Evolutionary conservation across 331 rosid genomes (phyloP).

Genomic region (Stylosanthes scabra): DNA sequence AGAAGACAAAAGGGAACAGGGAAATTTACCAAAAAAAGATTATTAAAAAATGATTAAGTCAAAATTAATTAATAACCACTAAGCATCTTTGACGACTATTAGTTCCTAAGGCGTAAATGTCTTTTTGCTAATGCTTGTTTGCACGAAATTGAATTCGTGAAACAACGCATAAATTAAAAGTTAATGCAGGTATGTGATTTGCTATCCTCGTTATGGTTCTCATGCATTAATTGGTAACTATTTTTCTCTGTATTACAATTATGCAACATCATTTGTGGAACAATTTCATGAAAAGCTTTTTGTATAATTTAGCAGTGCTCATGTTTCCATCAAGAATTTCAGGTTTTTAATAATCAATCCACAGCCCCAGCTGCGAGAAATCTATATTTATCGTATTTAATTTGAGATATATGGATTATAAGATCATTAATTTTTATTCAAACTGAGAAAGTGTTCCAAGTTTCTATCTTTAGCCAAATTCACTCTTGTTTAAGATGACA

Average conservation of each 20-base stretch:
- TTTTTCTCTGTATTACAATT: background rate
- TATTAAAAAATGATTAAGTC: background rate
- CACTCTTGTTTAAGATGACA: background rate
- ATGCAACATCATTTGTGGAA: background rate
- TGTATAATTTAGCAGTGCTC: background rate
- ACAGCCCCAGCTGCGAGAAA: background rate
- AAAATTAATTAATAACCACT: background rate
- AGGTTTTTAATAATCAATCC: background rate
- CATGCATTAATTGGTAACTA: background rate
- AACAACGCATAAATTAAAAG: background rate
- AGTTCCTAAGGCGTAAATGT: background rate
- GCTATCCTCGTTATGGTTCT: background rate
- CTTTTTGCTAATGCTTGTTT: background rate
- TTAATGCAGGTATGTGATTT: background rate
- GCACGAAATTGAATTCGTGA: background rate
- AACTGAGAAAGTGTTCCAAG: background rate
- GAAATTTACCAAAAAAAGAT: constrained; percentile 11
- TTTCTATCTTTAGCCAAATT: background rate
- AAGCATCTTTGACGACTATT: background rate
- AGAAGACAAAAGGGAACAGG: background rate
- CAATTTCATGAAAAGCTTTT: background rate
- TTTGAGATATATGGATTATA: background rate
- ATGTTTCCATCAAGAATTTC: constrained; percentile 5
- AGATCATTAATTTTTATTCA: background rate
- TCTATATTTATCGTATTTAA: background rate